Evolutionary conservation across 805 yeast species (phyloP).

Genomic region (Hanseniaspora hatyaiensis): DNA sequence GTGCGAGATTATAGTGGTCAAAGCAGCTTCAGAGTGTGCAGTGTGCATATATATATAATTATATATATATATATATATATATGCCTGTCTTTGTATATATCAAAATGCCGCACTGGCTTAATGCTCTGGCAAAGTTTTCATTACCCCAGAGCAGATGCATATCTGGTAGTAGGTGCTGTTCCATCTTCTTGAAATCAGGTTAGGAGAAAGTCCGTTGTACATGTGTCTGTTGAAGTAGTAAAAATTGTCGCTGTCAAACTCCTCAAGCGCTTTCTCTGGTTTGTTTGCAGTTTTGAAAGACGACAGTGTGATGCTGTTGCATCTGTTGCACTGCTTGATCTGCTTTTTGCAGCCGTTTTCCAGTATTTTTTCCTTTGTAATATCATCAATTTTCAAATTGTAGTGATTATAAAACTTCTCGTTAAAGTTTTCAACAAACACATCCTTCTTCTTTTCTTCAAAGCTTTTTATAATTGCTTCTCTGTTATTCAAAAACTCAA

Average conservation of each 20-base stretch:
- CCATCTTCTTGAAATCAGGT: slow-evolving; percentile 28
- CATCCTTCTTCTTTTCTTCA: slow-evolving; percentile 29
- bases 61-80: too few species aligned
- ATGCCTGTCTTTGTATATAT: too few species aligned
- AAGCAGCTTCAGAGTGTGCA: too few species aligned
- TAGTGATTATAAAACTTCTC: slow-evolving; percentile 23
- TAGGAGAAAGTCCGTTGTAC: slow-evolving; percentile 24
- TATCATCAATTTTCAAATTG: slow-evolving; percentile 28
- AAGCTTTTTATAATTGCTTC: slow-evolving; percentile 26
- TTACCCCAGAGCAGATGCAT: slow-evolving; percentile 29
- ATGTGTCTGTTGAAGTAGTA: slow-evolving; percentile 8
- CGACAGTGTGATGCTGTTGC: slow-evolving; percentile 38
- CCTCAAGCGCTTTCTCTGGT: slow-evolving; percentile 17
- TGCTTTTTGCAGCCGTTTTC: slow-evolving; percentile 15
- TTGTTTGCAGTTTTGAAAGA: slow-evolving; percentile 19
- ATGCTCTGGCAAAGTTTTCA: slow-evolving; percentile 3
- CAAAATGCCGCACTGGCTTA: too few species aligned
- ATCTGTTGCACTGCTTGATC: slow-evolving; percentile 40
- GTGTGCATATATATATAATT: too few species aligned
- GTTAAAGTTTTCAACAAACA: slow-evolving; percentile 19
- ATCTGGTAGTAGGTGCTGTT: slow-evolving; percentile 28
- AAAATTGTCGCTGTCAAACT: slow-evolving; percentile 1
- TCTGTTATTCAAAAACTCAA: slow-evolving; percentile 25
- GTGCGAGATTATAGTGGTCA: too few species aligned
- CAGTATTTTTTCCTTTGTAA: slow-evolving; percentile 21